phyloP scores from a whole-genome alignment of 1,284 basidiomycete genomes.

The Ganoderma meredithae region DNA sequence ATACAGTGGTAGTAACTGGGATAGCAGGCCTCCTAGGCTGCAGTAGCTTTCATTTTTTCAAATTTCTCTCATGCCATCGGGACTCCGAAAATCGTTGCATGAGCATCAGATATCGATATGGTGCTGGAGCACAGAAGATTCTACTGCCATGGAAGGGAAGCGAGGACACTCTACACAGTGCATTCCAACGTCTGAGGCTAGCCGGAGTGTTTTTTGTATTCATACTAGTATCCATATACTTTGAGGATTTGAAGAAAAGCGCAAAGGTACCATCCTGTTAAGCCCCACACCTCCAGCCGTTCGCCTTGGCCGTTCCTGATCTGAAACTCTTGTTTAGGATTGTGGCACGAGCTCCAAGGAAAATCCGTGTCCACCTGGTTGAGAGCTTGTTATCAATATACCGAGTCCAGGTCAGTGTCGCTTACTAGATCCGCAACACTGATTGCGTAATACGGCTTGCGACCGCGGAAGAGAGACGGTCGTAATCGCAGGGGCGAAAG shows the following conservation, averaged over 20 bases:
- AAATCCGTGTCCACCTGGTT: constrained; percentile 15
- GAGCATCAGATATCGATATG: neutral
- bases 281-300: constrained; percentile 76
- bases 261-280: constrained; percentile 83
- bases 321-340: constrained; percentile 46
- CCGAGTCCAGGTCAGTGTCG: constrained; percentile 21
- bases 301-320: constrained; percentile 52
- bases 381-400: constrained; percentile 23
- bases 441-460: constrained; percentile 68
- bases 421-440: constrained; percentile 70
- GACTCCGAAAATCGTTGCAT: neutral
- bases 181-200: neutral
- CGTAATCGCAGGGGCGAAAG: constrained; percentile 54
- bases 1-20: neutral
- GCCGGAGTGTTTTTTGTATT: neutral
- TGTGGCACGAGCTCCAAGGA: constrained; percentile 35
- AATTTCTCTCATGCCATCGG: neutral
- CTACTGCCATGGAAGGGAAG: neutral
- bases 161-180: neutral
- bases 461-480: constrained; percentile 59
- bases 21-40: neutral
- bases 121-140: neutral
- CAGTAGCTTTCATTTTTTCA: neutral
- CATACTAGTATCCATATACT: constrained; percentile 42
- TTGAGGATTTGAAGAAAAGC: constrained; percentile 61